These are phyloP conservation scores for Ophiostoma piceae DNA, from an alignment of 2,329 filamentous ascomycete species.

Conservation along the genomic window DNA sequence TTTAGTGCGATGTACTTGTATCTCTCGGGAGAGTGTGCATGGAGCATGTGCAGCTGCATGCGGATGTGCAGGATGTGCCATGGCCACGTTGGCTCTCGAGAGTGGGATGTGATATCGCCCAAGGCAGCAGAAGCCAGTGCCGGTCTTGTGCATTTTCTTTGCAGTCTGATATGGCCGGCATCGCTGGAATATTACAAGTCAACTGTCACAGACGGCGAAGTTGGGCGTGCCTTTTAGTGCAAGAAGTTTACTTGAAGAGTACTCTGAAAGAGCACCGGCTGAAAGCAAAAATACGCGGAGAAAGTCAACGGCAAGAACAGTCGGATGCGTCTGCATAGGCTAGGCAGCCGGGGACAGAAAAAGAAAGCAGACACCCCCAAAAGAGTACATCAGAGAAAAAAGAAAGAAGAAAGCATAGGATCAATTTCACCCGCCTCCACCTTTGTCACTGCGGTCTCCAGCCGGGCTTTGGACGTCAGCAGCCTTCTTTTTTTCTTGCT, in stretches of 20 bases:
- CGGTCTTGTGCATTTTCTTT: not conserved
- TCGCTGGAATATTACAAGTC: no score
- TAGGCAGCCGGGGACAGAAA: not conserved
- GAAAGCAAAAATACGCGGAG: no score
- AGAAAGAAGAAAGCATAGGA: not conserved
- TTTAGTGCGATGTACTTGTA: no score
- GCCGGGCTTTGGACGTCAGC: not conserved
- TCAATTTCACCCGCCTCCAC: not conserved
- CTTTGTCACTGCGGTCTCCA: not conserved
- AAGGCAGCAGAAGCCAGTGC: not conserved
- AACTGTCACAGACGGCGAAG: no score
- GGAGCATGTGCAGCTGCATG: not conserved
- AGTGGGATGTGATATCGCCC: no score
- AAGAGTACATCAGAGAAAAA: not conserved
- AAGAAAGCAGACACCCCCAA: not conserved
- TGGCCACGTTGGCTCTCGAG: not conserved
- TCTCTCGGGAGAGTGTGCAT: not conserved
- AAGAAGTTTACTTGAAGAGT: no score
- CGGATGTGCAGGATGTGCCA: not conserved
- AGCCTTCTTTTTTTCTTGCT: not conserved
- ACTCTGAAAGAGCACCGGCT: no score
- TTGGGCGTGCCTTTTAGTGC: no score
- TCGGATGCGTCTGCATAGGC: no score
- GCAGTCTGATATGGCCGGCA: no score
- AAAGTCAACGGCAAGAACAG: no score